Conservation (phyloP, 2,329 filamentous ascomycete species). For the Aspergillus uvarum region DNA sequence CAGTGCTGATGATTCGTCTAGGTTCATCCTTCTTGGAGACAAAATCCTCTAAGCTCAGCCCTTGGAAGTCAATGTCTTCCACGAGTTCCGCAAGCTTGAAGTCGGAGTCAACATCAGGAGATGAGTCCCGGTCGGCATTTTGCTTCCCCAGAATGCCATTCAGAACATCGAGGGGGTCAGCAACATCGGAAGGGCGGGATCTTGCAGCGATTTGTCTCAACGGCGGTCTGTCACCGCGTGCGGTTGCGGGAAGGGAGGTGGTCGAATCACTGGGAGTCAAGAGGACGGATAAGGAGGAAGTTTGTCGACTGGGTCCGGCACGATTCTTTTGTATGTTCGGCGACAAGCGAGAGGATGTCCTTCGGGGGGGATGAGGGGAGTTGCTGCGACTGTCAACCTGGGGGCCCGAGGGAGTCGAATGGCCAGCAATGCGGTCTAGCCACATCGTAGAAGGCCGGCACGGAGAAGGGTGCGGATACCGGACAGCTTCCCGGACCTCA, state of each 20-base stretch:
- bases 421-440: constrained; percentile 81
- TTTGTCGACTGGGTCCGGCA: constrained; percentile 66
- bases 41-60: constrained; percentile 73
- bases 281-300: constrained; percentile 75
- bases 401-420: constrained; percentile 64
- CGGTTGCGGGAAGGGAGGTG: constrained; percentile 67
- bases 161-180: constrained; percentile 71
- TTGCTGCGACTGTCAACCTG: constrained; percentile 64
- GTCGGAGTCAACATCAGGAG: constrained; percentile 1
- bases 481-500: constrained; percentile 13
- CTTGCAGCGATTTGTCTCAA: constrained; percentile 59
- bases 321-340: constrained; percentile 69
- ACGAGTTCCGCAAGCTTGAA: constrained; percentile 51
- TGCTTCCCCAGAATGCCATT: constrained; percentile 56
- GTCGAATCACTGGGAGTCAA: constrained; percentile 72
- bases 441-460: constrained; percentile 61
- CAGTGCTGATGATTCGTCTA: constrained; percentile 26
- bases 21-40: constrained; percentile 43
- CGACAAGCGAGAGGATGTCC: constrained; percentile 67
- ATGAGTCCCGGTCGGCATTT: constrained; percentile 18
- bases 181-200: constrained; percentile 54
- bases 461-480: constrained; percentile 15
- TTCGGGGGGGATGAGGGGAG: constrained; percentile 67
- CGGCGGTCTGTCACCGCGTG: constrained; percentile 66
- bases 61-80: constrained; percentile 74